Percentiles rank a stretch among this genome's conserved stretches.
Evolutionary conservation across 306 rosid species (phyloP).

Genomic region (Datisca glomerata): DNA sequence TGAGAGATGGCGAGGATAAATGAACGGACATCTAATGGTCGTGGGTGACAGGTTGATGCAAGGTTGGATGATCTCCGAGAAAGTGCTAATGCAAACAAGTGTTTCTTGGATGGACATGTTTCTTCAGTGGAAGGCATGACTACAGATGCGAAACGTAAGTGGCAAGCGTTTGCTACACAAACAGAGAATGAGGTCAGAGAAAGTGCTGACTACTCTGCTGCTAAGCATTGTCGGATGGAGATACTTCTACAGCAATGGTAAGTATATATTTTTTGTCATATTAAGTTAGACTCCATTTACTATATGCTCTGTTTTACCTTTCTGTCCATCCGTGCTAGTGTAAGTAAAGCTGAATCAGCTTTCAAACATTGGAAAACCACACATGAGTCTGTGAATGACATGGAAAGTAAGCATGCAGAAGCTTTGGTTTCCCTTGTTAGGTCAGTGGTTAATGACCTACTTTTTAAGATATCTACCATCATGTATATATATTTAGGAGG

Average conservation of each 20-base stretch:
- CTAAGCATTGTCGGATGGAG: constrained; percentile 87
- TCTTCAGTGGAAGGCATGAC: constrained; percentile 56
- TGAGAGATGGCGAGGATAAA: background rate
- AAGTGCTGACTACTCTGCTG: constrained; percentile 67
- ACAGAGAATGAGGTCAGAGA: constrained; percentile 67
- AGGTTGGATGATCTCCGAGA: constrained; percentile 66
- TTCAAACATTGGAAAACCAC: constrained; percentile 49
- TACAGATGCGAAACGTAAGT: constrained; percentile 70
- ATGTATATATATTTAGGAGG: no score
- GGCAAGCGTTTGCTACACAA: constrained; percentile 60
- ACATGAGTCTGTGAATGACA: constrained; percentile 49
- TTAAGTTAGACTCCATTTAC: background rate
- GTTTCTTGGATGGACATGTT: constrained; percentile 65
- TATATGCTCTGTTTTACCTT: constrained; percentile 6
- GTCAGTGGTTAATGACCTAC: constrained; percentile 20
- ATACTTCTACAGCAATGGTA: constrained; percentile 68
- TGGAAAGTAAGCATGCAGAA: constrained; percentile 41
- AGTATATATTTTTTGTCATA: background rate
- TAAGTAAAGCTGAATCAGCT: constrained; percentile 41
- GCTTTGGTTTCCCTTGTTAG: constrained; percentile 51
- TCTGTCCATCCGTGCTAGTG: constrained; percentile 21
- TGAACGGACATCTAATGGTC: background rate
- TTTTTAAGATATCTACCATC: background rate
- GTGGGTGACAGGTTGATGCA: constrained; percentile 51
- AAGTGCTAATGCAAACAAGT: constrained; percentile 44